Evolutionary conservation across 1,284 basidiomycete genomes (phyloP).

Genomic region (Austroboletus rostrupii): DNA sequence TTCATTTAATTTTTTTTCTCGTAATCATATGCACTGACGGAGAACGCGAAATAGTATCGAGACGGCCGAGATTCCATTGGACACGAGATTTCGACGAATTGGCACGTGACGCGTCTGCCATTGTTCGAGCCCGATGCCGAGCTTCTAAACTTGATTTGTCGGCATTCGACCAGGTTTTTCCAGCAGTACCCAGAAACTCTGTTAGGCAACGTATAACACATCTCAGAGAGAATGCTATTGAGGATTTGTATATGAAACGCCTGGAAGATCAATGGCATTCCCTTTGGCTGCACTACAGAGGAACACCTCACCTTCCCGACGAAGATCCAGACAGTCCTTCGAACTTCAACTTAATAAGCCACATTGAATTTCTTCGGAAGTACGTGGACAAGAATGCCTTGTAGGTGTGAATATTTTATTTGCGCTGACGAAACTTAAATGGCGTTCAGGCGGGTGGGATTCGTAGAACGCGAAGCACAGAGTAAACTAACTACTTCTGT

Average conservation of each 20-base stretch:
- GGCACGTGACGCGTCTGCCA: slow-evolving; percentile 76
- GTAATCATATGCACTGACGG: slow-evolving; percentile 10
- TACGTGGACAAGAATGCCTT: slow-evolving; percentile 82
- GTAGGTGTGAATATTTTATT: slow-evolving; percentile 45
- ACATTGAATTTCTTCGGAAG: slow-evolving; percentile 75
- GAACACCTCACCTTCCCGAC: slow-evolving; percentile 67
- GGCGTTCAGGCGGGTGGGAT: slow-evolving; percentile 49
- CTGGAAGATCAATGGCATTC: slow-evolving; percentile 81
- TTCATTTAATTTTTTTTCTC: slow-evolving; percentile 4
- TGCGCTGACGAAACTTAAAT: slow-evolving; percentile 10
- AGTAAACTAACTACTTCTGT: slow-evolving; percentile 44
- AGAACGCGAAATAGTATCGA: slow-evolving; percentile 22
- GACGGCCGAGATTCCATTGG: slow-evolving; percentile 76
- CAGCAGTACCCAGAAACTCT: slow-evolving; percentile 61
- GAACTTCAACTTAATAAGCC: slow-evolving; percentile 73
- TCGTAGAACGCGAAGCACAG: slow-evolving; percentile 41
- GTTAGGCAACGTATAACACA: slow-evolving; percentile 62
- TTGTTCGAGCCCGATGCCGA: slow-evolving; percentile 77
- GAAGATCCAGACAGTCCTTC: slow-evolving; percentile 61
- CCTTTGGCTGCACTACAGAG: slow-evolving; percentile 70
- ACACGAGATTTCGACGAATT: slow-evolving; percentile 83
- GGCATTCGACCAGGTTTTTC: slow-evolving; percentile 76
- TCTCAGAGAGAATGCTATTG: slow-evolving; percentile 60
- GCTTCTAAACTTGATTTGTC: slow-evolving; percentile 61
- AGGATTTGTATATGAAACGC: slow-evolving; percentile 71